These are phyloP conservation scores for Diaporthe nobilis DNA, from an alignment of 2,329 filamentous ascomycete species.

Conservation along the genomic window DNA sequence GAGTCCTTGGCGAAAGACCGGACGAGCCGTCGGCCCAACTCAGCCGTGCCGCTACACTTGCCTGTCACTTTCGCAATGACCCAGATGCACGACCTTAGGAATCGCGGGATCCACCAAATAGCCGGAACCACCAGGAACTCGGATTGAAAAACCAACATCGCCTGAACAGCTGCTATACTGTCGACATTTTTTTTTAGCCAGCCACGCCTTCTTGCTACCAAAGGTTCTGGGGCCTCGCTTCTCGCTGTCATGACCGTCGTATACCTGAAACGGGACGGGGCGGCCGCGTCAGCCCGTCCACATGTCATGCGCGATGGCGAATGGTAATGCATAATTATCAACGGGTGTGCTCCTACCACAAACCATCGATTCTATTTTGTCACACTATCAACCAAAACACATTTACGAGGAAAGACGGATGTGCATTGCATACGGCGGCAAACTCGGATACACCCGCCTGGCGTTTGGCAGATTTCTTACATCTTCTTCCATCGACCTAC, in stretches of 20 bases:
- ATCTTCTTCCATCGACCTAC: constrained; percentile 22
- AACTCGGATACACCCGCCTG: constrained; percentile 33
- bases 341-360: constrained; percentile 26
- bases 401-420: constrained; percentile 37
- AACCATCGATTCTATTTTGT: constrained; percentile 32
- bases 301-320: constrained; percentile 31
- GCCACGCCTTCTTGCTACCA: constrained; percentile 4
- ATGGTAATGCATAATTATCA: constrained; percentile 42
- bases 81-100: neutral
- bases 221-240: constrained; percentile 6
- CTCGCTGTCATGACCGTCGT: constrained; percentile 5
- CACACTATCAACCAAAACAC: constrained; percentile 34
- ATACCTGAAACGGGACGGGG: constrained; percentile 7
- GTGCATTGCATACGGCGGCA: constrained; percentile 40
- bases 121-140: constrained; percentile 13
- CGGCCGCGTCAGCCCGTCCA: constrained; percentile 24
- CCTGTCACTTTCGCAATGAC: neutral
- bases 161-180: neutral
- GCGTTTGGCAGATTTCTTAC: constrained; percentile 38
- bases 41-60: neutral
- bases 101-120: neutral
- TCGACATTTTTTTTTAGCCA: constrained; percentile 11
- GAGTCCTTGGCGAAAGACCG: constrained; percentile 18
- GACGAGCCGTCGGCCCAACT: constrained; percentile 24
- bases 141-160: neutral